Percentiles rank a stretch among this genome's conserved stretches.
Conservation (phyloP, 2,329 filamentous ascomycete species). For the Coniochaeta sp. region DNA sequence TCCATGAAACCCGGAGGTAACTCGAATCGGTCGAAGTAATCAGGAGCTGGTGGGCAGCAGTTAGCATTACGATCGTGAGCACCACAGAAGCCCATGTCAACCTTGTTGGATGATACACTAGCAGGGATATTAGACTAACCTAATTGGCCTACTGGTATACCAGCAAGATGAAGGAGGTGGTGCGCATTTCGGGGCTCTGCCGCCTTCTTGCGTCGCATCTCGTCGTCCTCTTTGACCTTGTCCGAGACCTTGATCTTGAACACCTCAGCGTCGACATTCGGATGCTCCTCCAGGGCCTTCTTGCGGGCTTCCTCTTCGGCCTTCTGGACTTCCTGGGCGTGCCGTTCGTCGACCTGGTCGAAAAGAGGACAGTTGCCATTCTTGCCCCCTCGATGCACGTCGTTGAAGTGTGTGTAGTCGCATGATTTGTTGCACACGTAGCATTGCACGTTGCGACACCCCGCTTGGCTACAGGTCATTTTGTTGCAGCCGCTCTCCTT, state of each 20-base stretch:
- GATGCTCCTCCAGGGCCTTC: conserved; percentile 50
- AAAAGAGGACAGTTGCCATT: conserved; percentile 59
- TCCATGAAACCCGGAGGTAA: too few species aligned
- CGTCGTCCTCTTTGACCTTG: conserved; percentile 36
- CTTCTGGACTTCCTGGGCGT: conserved; percentile 54
- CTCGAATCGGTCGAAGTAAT: neutral
- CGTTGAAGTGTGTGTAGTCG: conserved; percentile 66
- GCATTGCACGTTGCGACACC: conserved; percentile 49
- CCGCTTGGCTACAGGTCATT: conserved; percentile 59
- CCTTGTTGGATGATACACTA: neutral
- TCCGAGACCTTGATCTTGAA: conserved; percentile 55
- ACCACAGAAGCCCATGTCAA: neutral
- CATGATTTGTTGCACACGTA: conserved; percentile 66
- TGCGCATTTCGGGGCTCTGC: neutral
- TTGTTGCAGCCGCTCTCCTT: conserved; percentile 80
- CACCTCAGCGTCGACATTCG: conserved; percentile 48
- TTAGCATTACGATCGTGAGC: neutral
- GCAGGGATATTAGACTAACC: too few species aligned
- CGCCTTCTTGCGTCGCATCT: conserved; percentile 13
- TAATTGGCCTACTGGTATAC: too few species aligned
- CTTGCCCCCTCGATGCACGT: conserved; percentile 37
- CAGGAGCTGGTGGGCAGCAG: neutral
- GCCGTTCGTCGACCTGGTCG: conserved; percentile 53
- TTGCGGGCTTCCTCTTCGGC: conserved; percentile 54
- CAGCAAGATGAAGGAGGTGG: too few species aligned